Evolutionary conservation across 2,329 filamentous ascomycete genomes (phyloP), one percentile per base, ranked within the genome.

Genomic region (Eurotiales sp.): DNA sequence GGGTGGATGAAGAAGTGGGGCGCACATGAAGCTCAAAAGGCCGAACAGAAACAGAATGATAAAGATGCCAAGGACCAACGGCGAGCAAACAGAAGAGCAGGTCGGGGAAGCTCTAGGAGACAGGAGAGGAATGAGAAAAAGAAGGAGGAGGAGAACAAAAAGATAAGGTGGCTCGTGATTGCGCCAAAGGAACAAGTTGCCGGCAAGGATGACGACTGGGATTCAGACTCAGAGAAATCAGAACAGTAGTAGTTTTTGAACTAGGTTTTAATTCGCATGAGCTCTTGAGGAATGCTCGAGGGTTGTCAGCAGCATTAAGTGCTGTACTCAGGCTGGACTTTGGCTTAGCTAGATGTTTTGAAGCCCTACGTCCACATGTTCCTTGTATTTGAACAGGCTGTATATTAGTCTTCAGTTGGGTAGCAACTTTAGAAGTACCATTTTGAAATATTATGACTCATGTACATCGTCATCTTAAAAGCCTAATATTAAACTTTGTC

Each of bases 1-100:
- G 42, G 36, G 19, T 55, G 37, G 37, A 34, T 42, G 50, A 53
- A 55, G 41, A 55, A 53, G 32, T 50, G 46, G 46, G 46, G 53
- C 12, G 29, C 45, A 14, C 46, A 50, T 41, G 46, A 52, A 27
- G 46, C 53, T 19, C 29, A 32, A n/a, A 36, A 50, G 39, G 46
- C 50, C 7, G 50, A 55, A 23, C 27, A 55, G 40, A 50, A 55
- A 25, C 53, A 55, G 40, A 27, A 37, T 37, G 46, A 53, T 0
- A 46, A 50, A 29, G 11, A 48, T 3, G 47, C 17, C 6, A 45
- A 46, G 19, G 30, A 45, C 4, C 29, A 52, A 2, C 37, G 52
- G 21, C 43, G 40, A 8, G 22, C 21, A 19, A 15, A 3, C 34
- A 29, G 19, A 30, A 42, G 39, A 23, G 39, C 39, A 42, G 39